A percentile compares a stretch with the other conserved stretches of the same genome.
These are phyloP conservation scores for Dendrobium huoshanense DNA, from an alignment of 106 monocot genomes.

Conservation along the genomic window DNA sequence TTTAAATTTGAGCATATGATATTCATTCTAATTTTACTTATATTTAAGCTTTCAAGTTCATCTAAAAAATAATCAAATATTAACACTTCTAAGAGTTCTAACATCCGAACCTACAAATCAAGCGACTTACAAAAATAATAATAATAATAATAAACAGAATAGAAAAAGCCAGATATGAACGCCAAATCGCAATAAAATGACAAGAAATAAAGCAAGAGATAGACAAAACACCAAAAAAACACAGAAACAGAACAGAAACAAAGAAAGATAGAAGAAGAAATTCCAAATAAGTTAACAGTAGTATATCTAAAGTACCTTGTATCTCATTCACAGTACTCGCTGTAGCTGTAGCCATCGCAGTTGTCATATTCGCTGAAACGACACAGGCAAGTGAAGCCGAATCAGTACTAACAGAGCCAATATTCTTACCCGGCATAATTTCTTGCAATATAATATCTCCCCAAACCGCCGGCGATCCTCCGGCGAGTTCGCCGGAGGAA, in stretches of 20 bases:
- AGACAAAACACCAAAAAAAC: neutral
- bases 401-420: too few relatives aligned
- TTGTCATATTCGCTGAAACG: neutral
- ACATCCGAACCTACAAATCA: too few relatives aligned
- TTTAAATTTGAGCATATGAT: too few relatives aligned
- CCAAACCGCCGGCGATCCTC: slow-evolving; percentile 9
- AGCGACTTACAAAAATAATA: too few relatives aligned
- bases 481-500: slow-evolving; percentile 15
- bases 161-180: neutral
- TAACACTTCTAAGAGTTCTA: too few relatives aligned
- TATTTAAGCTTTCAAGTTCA: too few relatives aligned
- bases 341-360: neutral
- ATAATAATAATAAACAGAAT: neutral
- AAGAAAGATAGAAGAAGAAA: neutral
- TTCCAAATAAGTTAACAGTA: too few relatives aligned
- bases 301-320: slow-evolving; percentile 24
- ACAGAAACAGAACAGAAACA: neutral
- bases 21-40: too few relatives aligned
- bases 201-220: neutral
- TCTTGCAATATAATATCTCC: slow-evolving; percentile 11
- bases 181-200: neutral
- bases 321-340: slow-evolving; percentile 19
- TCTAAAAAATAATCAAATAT: too few relatives aligned
- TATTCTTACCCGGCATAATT: too few relatives aligned
- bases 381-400: too few relatives aligned